Conservation (phyloP, 768 basidiomycete species). For the Psilocybe subaeruginosa region DNA sequence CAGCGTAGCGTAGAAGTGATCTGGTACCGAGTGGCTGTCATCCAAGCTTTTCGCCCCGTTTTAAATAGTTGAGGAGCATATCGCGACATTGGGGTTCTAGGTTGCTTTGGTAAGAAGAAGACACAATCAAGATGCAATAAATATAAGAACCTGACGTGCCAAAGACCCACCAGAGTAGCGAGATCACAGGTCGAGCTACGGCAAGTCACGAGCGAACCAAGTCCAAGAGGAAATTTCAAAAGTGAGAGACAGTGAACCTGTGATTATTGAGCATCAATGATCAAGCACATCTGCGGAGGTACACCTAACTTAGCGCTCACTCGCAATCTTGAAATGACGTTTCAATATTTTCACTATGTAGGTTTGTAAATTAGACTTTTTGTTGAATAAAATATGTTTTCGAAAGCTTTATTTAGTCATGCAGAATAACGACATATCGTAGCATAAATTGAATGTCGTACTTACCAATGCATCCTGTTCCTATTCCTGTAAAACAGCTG, state of each 20-base stretch:
- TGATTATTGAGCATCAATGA: too few relatives aligned
- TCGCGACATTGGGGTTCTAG: slow-evolving; percentile 3
- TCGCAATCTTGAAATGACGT: neutral
- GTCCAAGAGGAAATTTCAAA: neutral
- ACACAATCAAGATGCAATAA: neutral
- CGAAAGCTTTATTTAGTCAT: neutral
- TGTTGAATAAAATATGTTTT: neutral
- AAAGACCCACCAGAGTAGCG: slow-evolving; percentile 4
- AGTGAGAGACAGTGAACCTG: too few relatives aligned
- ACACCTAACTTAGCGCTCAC: neutral
- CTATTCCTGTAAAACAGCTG: neutral
- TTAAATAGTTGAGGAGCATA: neutral
- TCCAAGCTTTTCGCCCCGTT: slow-evolving; percentile 15
- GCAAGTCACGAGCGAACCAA: neutral
- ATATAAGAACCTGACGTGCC: neutral
- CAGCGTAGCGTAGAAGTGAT: slow-evolving; percentile 3
- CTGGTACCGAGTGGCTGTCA: slow-evolving; percentile 12
- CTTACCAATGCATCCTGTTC: neutral
- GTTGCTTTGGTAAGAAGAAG: neutral
- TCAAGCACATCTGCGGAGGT: neutral
- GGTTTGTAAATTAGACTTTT: neutral
- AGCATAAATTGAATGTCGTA: neutral
- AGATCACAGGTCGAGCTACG: neutral
- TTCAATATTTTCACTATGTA: neutral
- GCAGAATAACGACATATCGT: neutral